Evolutionary conservation across 2,329 filamentous ascomycete genomes (phyloP).

Genomic region (Pseudocercospora eumusae): DNA sequence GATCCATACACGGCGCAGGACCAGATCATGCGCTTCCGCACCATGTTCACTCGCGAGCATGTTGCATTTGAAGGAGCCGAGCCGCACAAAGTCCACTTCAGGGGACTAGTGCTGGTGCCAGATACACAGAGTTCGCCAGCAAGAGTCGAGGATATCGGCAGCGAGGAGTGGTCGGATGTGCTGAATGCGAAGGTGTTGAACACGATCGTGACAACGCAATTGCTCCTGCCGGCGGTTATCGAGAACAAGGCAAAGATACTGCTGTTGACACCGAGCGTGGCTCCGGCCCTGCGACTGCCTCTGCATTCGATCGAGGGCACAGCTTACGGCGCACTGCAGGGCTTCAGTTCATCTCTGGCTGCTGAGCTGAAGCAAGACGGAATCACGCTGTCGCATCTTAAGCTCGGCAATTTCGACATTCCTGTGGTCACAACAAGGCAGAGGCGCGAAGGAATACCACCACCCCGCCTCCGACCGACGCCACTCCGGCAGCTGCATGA

Average conservation of each 20-base stretch:
- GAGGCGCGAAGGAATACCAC: constrained; percentile 41
- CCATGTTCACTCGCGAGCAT: constrained; percentile 72
- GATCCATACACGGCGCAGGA: constrained; percentile 69
- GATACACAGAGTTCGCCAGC: constrained; percentile 71
- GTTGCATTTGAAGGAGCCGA: constrained; percentile 73
- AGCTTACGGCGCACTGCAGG: constrained; percentile 80
- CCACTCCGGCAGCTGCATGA: constrained; percentile 78
- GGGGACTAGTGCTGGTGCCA: constrained; percentile 80
- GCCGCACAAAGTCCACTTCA: constrained; percentile 73
- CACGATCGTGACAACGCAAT: constrained; percentile 83
- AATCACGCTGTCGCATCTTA: constrained; percentile 81
- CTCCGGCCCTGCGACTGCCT: constrained; percentile 74
- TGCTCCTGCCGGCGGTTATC: constrained; percentile 66
- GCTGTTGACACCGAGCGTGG: constrained; percentile 76
- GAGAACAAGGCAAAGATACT: constrained; percentile 66
- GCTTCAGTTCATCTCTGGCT: constrained; percentile 77
- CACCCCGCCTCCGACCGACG: constrained; percentile 47
- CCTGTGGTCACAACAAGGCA: constrained; percentile 58
- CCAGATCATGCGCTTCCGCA: constrained; percentile 70
- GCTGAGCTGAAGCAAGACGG: constrained; percentile 74
- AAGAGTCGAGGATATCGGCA: constrained; percentile 80
- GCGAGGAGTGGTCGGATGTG: constrained; percentile 81
- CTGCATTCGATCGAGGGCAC: constrained; percentile 85
- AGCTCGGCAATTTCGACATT: constrained; percentile 88
- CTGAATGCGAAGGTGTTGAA: constrained; percentile 90